These are phyloP conservation scores for Hanseniaspora opuntiae DNA, from an alignment of 805 yeast genomes.

Conservation along the genomic window DNA sequence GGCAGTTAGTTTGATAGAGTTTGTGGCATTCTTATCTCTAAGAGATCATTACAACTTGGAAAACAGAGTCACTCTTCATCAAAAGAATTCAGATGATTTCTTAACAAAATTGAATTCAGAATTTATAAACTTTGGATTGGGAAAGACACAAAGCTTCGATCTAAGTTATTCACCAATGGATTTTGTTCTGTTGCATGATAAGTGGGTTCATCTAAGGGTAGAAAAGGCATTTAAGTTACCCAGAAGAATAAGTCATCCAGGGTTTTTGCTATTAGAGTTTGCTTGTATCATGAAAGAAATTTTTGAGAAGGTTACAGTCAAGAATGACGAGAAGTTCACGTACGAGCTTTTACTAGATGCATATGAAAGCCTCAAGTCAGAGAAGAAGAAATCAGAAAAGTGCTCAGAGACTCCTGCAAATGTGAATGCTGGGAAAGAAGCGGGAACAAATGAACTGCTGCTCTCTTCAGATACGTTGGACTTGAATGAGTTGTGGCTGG, in stretches of 20 bases:
- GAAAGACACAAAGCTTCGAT: not conserved
- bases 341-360: not conserved
- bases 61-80: not conserved
- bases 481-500: not conserved
- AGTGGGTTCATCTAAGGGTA: not conserved
- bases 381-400: not conserved
- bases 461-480: not conserved
- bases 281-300: not conserved
- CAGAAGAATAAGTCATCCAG: not conserved
- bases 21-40: not conserved
- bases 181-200: not conserved
- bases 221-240: not conserved
- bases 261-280: not conserved
- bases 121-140: not conserved
- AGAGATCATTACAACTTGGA: not conserved
- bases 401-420: not conserved
- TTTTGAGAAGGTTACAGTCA: not conserved
- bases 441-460: not conserved
- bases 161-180: not conserved
- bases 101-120: not conserved
- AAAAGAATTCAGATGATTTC: not conserved
- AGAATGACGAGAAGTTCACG: not conserved
- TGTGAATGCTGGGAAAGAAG: too few relatives aligned
- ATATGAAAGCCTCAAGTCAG: not conserved
- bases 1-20: not conserved